These are phyloP conservation scores for Austroboletus novae-zelandiae DNA, from an alignment of 1,284 basidiomycete species.

Conservation along the genomic window DNA sequence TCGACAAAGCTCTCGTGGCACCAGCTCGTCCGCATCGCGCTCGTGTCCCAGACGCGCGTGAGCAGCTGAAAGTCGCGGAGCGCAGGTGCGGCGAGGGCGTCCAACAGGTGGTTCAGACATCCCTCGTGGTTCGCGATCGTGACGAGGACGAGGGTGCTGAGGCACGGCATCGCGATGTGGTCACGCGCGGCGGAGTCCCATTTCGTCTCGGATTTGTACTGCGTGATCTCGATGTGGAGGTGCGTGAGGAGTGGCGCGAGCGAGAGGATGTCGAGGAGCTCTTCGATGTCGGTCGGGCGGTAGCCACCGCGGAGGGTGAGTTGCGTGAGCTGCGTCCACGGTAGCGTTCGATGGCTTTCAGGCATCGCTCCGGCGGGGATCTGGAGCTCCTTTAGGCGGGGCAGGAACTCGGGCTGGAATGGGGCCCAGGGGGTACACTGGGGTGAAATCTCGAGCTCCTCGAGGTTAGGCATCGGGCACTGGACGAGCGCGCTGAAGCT, in stretches of 20 bases:
- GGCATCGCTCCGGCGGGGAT: conserved; percentile 30
- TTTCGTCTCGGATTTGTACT: conserved; percentile 27
- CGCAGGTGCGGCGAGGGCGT: conserved; percentile 19
- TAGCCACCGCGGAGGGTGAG: conserved; percentile 30
- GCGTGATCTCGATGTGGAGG: conserved; percentile 32
- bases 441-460: conserved; percentile 32
- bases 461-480: conserved; percentile 24
- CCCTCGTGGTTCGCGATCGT: conserved; percentile 29
- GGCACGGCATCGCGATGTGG: conserved; percentile 29
- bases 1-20: conserved; percentile 27
- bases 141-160: conserved; percentile 30
- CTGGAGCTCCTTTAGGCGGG: conserved; percentile 25
- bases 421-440: conserved; percentile 33
- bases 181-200: conserved; percentile 19
- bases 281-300: conserved; percentile 26
- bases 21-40: conserved; percentile 27
- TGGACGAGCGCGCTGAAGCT: conserved; percentile 23
- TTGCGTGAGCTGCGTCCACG: conserved; percentile 32
- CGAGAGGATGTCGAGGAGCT: conserved; percentile 24
- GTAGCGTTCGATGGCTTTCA: conserved; percentile 27
- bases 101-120: conserved; percentile 25
- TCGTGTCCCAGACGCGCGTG: conserved; percentile 31
- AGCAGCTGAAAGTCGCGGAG: conserved; percentile 32
- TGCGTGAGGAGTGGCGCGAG: conserved; percentile 27
- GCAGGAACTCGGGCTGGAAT: conserved; percentile 27